phyloP scores from a whole-genome alignment of 2,329 filamentous ascomycete genomes.

The Rhexocercosporidium sp. region DNA sequence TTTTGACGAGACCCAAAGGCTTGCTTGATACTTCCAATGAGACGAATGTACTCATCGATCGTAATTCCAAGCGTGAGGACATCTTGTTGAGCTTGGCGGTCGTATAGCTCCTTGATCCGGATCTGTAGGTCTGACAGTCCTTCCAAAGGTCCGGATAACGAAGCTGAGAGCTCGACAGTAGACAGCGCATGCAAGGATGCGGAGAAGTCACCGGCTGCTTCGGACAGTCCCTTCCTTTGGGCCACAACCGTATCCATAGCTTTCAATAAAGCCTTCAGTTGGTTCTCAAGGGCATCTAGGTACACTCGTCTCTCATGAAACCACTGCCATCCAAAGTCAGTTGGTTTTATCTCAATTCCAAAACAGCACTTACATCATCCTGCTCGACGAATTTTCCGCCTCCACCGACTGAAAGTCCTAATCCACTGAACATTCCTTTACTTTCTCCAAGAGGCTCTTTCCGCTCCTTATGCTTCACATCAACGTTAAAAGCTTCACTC shows the following conservation, averaged over 20 bases:
- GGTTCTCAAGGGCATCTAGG: constrained; percentile 89
- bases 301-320: constrained; percentile 97
- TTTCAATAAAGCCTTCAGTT: constrained; percentile 88
- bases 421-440: constrained; percentile 88
- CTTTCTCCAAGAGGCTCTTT: constrained; percentile 87
- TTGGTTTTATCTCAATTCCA: not conserved
- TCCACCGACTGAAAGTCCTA: constrained; percentile 79
- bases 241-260: constrained; percentile 91
- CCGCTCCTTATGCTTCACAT: constrained; percentile 97
- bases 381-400: constrained; percentile 94
- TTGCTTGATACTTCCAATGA: constrained; percentile 94
- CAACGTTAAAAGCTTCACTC: constrained; percentile 93
- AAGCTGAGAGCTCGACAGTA: constrained; percentile 88
- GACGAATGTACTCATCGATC: constrained; percentile 95
- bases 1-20: constrained; percentile 94
- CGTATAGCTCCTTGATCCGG: constrained; percentile 92
- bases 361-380: constrained; percentile 74
- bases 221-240: constrained; percentile 91
- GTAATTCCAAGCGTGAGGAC: constrained; percentile 96
- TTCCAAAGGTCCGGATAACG: constrained; percentile 86
- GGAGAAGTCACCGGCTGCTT: constrained; percentile 92
- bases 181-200: constrained; percentile 91
- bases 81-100: constrained; percentile 96
- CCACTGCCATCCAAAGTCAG: constrained; percentile 64
- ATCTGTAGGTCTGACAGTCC: constrained; percentile 92